Percentiles rank a stretch among this genome's conserved stretches.
These are phyloP conservation scores for Fraxinus dipetala DNA, from an alignment of 305 asterid species.

Conservation along the genomic window DNA sequence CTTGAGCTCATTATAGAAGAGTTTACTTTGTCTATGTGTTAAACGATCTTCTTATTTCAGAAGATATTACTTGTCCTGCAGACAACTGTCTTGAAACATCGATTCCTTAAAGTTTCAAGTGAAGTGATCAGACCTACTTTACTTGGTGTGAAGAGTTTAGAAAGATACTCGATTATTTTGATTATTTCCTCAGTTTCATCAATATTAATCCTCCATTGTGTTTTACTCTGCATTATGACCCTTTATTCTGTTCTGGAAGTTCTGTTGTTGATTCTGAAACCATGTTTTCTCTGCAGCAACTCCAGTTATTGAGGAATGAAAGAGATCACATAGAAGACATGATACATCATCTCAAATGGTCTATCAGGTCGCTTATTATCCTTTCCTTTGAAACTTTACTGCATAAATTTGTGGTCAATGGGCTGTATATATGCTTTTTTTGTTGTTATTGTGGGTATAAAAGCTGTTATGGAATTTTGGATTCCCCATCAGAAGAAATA, in stretches of 20 bases:
- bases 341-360: conserved; percentile 87
- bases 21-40: neutral
- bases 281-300: conserved; percentile 51
- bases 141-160: neutral
- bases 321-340: conserved; percentile 80
- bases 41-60: neutral
- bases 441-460: conserved; percentile 3
- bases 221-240: conserved; percentile 14
- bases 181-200: neutral
- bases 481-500: conserved; percentile 5
- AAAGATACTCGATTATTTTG: neutral
- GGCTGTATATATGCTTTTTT: neutral
- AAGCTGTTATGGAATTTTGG: neutral
- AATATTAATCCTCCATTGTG: neutral
- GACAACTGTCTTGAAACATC: neutral
- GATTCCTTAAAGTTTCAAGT: neutral
- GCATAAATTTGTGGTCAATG: neutral
- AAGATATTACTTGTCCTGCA: neutral
- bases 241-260: neutral
- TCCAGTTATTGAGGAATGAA: conserved; percentile 67
- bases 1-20: neutral
- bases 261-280: conserved; percentile 7
- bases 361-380: conserved; percentile 51
- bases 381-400: neutral
- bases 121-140: neutral